These are phyloP conservation scores for Hsuehochloa calcarea DNA, from an alignment of 176 grass and related monocot species.

Conservation along the genomic window DNA sequence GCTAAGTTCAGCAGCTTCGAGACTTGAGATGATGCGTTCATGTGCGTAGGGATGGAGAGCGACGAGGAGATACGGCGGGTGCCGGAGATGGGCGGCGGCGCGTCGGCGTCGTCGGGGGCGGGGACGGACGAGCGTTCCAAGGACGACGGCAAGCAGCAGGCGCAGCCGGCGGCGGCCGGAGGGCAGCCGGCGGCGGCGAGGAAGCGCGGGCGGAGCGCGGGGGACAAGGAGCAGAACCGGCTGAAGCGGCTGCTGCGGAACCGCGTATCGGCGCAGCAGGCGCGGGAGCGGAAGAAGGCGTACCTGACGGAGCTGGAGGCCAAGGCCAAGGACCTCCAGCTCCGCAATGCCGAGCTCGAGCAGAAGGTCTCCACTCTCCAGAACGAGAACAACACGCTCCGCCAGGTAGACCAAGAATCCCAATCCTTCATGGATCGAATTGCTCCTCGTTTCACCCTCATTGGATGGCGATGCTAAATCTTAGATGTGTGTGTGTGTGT, in stretches of 20 bases:
- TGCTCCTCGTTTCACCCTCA: background rate
- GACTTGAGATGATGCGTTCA: background rate
- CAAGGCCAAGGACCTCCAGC: conserved; percentile 78
- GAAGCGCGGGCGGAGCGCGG: conserved; percentile 74
- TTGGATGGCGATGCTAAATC: background rate
- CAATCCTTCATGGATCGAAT: too few species aligned
- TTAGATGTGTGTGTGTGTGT: too few species aligned
- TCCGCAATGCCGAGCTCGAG: conserved; percentile 84
- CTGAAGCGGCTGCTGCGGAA: conserved; percentile 93
- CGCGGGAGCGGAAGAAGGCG: conserved; percentile 94
- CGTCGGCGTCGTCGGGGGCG: conserved; percentile 67
- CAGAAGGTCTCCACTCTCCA: conserved; percentile 85
- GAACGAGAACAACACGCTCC: conserved; percentile 95
- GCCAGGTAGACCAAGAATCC: conserved; percentile 42
- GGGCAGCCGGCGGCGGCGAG: conserved; percentile 36
- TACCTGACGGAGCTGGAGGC: conserved; percentile 81
- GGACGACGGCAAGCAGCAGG: conserved; percentile 44
- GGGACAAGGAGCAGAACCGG: conserved; percentile 98
- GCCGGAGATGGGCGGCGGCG: conserved; percentile 75
- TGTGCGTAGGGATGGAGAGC: conserved; percentile 69
- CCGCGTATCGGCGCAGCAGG: conserved; percentile 95
- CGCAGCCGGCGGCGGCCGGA: conserved; percentile 21
- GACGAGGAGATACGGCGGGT: conserved; percentile 98
- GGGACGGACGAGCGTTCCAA: conserved; percentile 46
- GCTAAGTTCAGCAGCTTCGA: background rate